Base-by-base conservation (phyloP, 805 yeast genomes). In the Middelhovenomyces tepae region DNA sequence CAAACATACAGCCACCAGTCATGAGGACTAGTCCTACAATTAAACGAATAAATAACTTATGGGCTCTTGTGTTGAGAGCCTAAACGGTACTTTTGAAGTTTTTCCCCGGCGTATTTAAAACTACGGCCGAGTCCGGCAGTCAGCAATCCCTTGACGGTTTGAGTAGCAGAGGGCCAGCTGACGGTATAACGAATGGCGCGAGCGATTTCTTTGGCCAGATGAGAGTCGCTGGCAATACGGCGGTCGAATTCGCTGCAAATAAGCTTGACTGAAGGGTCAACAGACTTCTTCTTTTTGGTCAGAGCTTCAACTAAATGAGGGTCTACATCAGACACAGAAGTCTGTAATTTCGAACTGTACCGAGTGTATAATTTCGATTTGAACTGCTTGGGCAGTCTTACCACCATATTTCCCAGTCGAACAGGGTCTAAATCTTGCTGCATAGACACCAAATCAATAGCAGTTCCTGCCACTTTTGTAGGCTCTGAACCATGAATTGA, bases 71-170 rank as follows among this genome's bases (percentile, higher is more conserved):
- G n/a, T n/a, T n/a, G n/a, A n/a, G n/a, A n/a, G n/a, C n/a, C n/a
- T n/a, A n/a, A n/a, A n/a, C n/a, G 15, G 10, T 18, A 26, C 17
- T 69, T 69, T 15, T 47, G 43, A 34, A 66, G 59, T 57, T 87
- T 87, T 30, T 84, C 93, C 55, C 70, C 60, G 4, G 93, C 87
- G 54, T 87, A 87, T 47, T 67, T 71, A 31, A 75, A 51, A 7
- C 87, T 74, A 51, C 80, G 82, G 13, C 62, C 51, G 1, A 81
- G 31, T 1, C 98, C 98, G 1, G 97, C 95, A 3, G 94, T 85
- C 26, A 84, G 60, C 1, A 89, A 47, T 0, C 98, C 98, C 54
- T 89, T 86, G 11, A 74, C 42, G 19, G 84, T 73, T 56, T 91
- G 98, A 6, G 74, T 56, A 10, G 76, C 51, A 10, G 94, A 82